Evolutionary conservation across 129 eudicot species (phyloP).

Genomic region (Ambrosia trifida): DNA sequence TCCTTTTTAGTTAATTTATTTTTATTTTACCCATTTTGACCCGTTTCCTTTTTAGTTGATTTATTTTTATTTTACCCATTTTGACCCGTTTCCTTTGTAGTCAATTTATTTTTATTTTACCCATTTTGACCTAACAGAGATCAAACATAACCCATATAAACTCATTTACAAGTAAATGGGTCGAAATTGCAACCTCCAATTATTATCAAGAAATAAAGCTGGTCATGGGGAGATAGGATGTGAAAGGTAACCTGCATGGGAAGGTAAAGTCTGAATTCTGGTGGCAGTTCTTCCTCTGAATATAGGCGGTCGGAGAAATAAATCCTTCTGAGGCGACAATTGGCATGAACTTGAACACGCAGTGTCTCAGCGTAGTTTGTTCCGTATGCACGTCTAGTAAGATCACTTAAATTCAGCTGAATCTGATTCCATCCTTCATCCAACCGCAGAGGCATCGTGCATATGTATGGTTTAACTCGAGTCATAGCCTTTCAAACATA

Average conservation of each 20-base stretch:
- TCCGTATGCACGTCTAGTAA: slow-evolving; percentile 94
- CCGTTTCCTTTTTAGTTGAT: background rate
- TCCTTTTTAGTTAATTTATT: background rate
- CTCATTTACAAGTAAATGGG: background rate
- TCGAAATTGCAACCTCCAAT: background rate
- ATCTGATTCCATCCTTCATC: slow-evolving; percentile 99
- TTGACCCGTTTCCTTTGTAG: background rate
- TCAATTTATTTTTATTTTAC: background rate
- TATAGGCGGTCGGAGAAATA: slow-evolving; percentile 97
- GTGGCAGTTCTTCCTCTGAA: slow-evolving; percentile 98
- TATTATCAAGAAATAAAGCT: background rate
- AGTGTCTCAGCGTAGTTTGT: slow-evolving; percentile 92
- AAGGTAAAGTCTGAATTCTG: slow-evolving; percentile 94
- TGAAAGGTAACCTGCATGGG: slow-evolving; percentile 79
- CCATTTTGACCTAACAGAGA: background rate
- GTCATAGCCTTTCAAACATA: slow-evolving; percentile 63
- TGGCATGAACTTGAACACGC: slow-evolving; percentile 97
- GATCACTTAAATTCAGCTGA: slow-evolving; percentile 85
- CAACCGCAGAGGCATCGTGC: slow-evolving; percentile 97
- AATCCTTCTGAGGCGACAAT: slow-evolving; percentile 89
- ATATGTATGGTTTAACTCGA: slow-evolving; percentile 89
- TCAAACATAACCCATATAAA: background rate
- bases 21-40: background rate
- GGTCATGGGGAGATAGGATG: background rate
- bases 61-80: background rate